Evolutionary conservation across 2,329 filamentous ascomycete genomes (phyloP).

Genomic region (Trichoderma sp.): DNA sequence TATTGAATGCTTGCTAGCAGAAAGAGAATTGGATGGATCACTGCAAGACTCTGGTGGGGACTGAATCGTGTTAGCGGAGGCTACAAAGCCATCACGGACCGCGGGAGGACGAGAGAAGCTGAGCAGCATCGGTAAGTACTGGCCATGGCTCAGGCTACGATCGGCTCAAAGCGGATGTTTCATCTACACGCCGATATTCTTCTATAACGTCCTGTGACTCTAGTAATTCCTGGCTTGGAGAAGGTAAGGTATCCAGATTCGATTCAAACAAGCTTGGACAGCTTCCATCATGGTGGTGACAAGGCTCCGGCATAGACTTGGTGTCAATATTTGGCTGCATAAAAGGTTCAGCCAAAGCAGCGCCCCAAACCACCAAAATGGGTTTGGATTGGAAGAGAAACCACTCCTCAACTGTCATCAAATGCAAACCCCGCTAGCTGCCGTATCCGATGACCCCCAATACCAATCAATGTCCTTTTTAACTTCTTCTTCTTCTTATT

Average conservation of each 20-base stretch:
- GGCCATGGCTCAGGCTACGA: conserved; percentile 4
- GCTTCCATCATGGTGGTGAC: background rate
- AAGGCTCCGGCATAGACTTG: background rate
- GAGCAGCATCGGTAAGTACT: background rate
- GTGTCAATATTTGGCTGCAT: background rate
- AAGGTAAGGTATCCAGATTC: background rate
- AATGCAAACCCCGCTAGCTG: background rate
- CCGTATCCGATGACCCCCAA: background rate
- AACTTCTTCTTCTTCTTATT: background rate
- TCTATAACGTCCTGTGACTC: background rate
- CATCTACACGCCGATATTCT: background rate
- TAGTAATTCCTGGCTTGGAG: background rate
- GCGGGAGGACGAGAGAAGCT: background rate
- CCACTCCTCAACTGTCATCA: background rate
- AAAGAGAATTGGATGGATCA: background rate
- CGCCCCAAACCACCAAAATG: background rate
- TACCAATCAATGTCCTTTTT: background rate
- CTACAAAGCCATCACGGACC: background rate
- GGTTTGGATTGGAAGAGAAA: background rate
- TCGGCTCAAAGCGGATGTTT: background rate
- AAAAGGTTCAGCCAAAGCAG: background rate
- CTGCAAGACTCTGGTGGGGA: background rate
- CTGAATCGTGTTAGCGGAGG: background rate
- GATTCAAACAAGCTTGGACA: background rate
- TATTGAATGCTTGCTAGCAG: background rate